Conservation (phyloP, 768 basidiomycete genomes). For the Mycena epipterygia region DNA sequence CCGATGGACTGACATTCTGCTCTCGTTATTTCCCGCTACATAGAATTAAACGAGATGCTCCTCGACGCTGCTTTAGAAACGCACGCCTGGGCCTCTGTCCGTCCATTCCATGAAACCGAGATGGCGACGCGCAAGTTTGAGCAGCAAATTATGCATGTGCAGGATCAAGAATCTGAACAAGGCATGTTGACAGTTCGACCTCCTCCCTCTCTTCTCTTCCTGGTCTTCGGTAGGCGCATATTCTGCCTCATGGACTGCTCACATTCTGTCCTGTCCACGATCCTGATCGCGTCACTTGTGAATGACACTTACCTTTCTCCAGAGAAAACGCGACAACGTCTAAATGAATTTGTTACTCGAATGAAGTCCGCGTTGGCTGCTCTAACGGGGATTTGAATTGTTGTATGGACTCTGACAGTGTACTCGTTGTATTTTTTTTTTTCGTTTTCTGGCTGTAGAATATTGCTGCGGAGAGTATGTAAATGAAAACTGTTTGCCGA, state of each 20-base stretch:
- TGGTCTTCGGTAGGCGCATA: constrained; percentile 23
- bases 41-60: constrained; percentile 50
- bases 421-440: neutral
- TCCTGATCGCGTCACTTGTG: neutral
- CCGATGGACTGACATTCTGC: constrained; percentile 17
- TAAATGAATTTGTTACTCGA: constrained; percentile 45
- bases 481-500: too few species aligned
- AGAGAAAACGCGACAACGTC: constrained; percentile 47
- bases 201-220: constrained; percentile 11
- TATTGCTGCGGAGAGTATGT: too few species aligned
- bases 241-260: constrained; percentile 12
- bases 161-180: constrained; percentile 50
- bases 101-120: constrained; percentile 48
- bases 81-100: constrained; percentile 54
- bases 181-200: constrained; percentile 45
- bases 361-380: constrained; percentile 52
- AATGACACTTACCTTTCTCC: constrained; percentile 4
- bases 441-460: too few species aligned
- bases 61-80: constrained; percentile 49
- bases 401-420: neutral
- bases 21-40: constrained; percentile 10
- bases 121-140: constrained; percentile 42
- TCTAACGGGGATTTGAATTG: constrained; percentile 35
- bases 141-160: constrained; percentile 43
- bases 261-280: neutral